phyloP scores from a whole-genome alignment of 129 eudicot species.

The Tagetes erecta region DNA sequence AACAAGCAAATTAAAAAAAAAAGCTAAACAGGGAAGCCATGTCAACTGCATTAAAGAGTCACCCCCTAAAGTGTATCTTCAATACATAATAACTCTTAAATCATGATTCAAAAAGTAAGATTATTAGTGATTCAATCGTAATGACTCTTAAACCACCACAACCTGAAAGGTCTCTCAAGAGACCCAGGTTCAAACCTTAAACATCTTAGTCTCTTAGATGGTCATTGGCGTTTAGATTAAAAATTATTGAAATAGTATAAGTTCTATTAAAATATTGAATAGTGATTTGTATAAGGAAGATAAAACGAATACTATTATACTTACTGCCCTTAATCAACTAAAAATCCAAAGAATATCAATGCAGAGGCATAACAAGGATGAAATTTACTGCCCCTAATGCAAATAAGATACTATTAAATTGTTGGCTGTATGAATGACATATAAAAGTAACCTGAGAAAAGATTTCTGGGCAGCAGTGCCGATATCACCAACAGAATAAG shows the following conservation, averaged over 20 bases:
- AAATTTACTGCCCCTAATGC: neutral
- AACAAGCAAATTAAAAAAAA: neutral
- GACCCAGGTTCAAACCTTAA: too few species aligned
- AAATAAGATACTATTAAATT: neutral
- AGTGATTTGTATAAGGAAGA: neutral
- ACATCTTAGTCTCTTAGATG: too few species aligned
- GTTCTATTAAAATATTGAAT: neutral
- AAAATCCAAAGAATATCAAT: neutral
- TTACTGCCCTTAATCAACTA: neutral
- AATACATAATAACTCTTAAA: neutral
- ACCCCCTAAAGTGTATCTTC: neutral
- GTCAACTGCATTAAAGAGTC: neutral
- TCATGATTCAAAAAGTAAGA: neutral
- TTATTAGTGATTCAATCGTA: too few species aligned
- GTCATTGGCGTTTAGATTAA: too few species aligned
- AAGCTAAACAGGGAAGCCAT: neutral
- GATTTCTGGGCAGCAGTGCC: conserved; percentile 61
- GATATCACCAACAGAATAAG: conserved; percentile 67
- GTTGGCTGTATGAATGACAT: conserved; percentile 10
- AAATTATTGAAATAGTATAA: neutral
- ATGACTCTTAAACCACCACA: too few species aligned
- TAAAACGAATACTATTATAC: too few species aligned
- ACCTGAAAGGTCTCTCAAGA: too few species aligned
- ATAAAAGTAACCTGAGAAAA: conserved; percentile 71
- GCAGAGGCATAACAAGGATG: neutral